Evolutionary conservation across 2,329 filamentous ascomycete genomes (phyloP), one percentile per base, ranked within the genome.

Genomic region (Fusarium keratoplasticum): DNA sequence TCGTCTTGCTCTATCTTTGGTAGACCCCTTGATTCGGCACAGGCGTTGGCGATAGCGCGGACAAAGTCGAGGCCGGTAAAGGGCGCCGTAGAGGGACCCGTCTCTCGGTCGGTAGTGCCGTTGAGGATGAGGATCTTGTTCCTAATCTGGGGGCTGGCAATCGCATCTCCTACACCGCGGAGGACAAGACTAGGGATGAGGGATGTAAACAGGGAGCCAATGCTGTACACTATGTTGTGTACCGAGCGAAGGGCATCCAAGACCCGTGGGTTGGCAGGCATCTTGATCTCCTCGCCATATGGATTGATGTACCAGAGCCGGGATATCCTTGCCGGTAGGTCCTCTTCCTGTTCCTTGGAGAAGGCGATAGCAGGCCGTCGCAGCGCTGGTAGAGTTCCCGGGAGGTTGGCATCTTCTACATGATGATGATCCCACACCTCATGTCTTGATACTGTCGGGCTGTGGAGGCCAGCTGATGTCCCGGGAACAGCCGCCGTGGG

Each of bases 281-380:
- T 94, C 20, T 92, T 90, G 75, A 98, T 98, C 82, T 98, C 95
- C 80, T 98, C 95, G n/a, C 96, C 96, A 81, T 98, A 98, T 0
- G 96, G 96, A 79, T 98, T 98, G 84, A 98, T 98, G 85, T 98
- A 98, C 95, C 95, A 98, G 35, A 98, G 88, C 3, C 95, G 86
- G 64, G 92, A 87, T 76, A 98, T 97, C 31, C 94, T 89, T 0
- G 93, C 88, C 0, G 94, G 89, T 1, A 98, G 86, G 64, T 96
- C 94, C 70, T 94, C 90, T 72, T 95, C 92, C 42, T 90, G 87
- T 78, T 86, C 83, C 83, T 98, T 98, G 79, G 89, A 93, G 81
- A 98, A 97, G 6, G 87, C 86, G 69, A 98, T 95, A 72, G 97
- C 94, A 60, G 93, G 94, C 66, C 93, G 91, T 8, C 95, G 89